Percentiles rank a stretch among this genome's conserved stretches.
phyloP scores from a whole-genome alignment of 345 rosid genomes.

The Murraya paniculata region DNA sequence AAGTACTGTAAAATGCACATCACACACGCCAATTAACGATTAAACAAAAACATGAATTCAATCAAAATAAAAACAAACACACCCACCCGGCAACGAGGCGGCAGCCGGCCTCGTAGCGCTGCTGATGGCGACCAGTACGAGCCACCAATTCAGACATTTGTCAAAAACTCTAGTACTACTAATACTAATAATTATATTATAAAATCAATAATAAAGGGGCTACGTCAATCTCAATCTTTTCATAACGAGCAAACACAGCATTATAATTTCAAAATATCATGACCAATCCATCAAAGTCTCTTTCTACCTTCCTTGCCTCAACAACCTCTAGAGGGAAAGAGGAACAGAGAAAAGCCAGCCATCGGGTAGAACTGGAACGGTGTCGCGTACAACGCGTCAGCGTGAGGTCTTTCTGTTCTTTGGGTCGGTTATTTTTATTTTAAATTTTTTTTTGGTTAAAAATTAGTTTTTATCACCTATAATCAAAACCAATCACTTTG shows the following conservation, averaged over 20 bases:
- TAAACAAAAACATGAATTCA: background rate
- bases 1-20: background rate
- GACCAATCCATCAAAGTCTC: background rate
- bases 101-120: slow-evolving; percentile 83
- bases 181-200: too few relatives aligned
- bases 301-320: background rate
- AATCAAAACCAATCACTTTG: too few relatives aligned
- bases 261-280: background rate
- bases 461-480: too few relatives aligned
- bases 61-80: slow-evolving; percentile 10
- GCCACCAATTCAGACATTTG: slow-evolving; percentile 91
- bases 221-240: too few relatives aligned
- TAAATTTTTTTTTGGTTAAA: too few relatives aligned
- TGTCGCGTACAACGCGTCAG: background rate
- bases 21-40: background rate
- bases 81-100: slow-evolving; percentile 99
- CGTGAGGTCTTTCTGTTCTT: too few relatives aligned
- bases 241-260: background rate
- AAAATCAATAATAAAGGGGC: background rate
- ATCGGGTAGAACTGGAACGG: background rate
- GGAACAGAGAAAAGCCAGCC: background rate
- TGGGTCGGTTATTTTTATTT: too few relatives aligned
- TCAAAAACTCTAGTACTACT: background rate
- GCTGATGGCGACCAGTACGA: slow-evolving; percentile 98
- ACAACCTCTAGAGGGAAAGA: background rate